Conservation (phyloP, 2,329 filamentous ascomycete genomes). For the Cercospora sp. region DNA sequence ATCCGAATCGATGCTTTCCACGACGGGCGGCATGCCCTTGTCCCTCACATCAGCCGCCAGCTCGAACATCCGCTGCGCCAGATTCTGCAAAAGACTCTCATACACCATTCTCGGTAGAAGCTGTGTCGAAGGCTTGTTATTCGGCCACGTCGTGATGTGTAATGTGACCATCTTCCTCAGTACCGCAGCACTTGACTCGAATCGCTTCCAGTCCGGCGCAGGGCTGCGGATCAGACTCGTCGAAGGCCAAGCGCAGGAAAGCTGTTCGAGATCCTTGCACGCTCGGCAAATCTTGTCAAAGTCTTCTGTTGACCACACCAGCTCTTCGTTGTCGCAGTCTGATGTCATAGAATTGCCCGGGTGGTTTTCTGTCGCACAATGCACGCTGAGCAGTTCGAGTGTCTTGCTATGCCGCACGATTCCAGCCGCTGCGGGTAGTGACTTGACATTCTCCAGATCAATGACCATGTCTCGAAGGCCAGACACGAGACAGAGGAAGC, state of each 20-base stretch:
- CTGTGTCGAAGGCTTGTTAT: slow-evolving; percentile 43
- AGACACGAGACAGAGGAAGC: slow-evolving; percentile 50
- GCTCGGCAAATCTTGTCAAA: slow-evolving; percentile 51
- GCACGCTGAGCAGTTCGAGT: slow-evolving; percentile 48
- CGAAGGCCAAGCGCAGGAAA: slow-evolving; percentile 50
- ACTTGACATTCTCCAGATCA: slow-evolving; percentile 47
- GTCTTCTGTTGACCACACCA: slow-evolving; percentile 47
- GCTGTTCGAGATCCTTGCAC: slow-evolving; percentile 47
- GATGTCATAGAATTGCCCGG: slow-evolving; percentile 12
- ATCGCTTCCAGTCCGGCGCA: slow-evolving; percentile 47
- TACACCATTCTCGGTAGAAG: slow-evolving; percentile 48
- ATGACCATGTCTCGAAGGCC: slow-evolving; percentile 49
- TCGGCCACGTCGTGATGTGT: slow-evolving; percentile 53
- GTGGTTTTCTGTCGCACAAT: slow-evolving; percentile 38
- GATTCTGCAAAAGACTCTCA: slow-evolving; percentile 45
- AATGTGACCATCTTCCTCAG: slow-evolving; percentile 48
- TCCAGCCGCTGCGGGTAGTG: slow-evolving; percentile 45
- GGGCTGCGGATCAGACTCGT: slow-evolving; percentile 48
- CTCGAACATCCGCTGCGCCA: slow-evolving; percentile 34
- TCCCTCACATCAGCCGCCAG: slow-evolving; percentile 23
- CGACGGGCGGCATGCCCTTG: slow-evolving; percentile 1
- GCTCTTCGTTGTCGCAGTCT: slow-evolving; percentile 44
- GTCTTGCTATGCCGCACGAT: slow-evolving; percentile 51
- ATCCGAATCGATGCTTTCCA: slow-evolving; percentile 12
- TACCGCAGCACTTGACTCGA: slow-evolving; percentile 37